Percentiles rank a stretch among this genome's conserved stretches.
These are phyloP conservation scores for Boechera stricta DNA, from an alignment of 345 rosid genomes.

Conservation along the genomic window DNA sequence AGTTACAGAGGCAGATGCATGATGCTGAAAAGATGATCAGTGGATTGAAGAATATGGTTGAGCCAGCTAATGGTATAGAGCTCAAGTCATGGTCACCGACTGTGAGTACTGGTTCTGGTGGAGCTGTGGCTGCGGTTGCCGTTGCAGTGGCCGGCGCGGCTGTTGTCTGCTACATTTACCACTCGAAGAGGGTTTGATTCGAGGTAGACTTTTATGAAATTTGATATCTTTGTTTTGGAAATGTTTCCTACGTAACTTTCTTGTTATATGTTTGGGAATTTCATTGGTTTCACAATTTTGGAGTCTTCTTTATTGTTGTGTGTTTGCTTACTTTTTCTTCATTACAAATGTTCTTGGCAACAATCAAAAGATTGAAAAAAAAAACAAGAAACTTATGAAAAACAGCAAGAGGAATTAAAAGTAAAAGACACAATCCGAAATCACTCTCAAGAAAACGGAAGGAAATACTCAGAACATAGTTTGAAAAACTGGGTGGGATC, in stretches of 20 bases:
- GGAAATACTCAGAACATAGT: neutral
- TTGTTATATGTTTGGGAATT: slow-evolving; percentile 32
- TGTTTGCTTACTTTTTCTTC: slow-evolving; percentile 21
- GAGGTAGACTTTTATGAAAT: slow-evolving; percentile 10
- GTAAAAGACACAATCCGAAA: slow-evolving; percentile 1
- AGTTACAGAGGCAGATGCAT: slow-evolving; percentile 51
- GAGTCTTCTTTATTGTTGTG: slow-evolving; percentile 23
- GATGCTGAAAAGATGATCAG: slow-evolving; percentile 52
- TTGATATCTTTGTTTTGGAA: slow-evolving; percentile 7
- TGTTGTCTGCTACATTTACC: slow-evolving; percentile 55
- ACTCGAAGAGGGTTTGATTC: slow-evolving; percentile 52
- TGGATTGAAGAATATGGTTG: slow-evolving; percentile 58
- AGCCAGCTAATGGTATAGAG: slow-evolving; percentile 50
- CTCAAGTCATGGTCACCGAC: slow-evolving; percentile 32
- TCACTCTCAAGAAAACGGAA: slow-evolving; percentile 15
- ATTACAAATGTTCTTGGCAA: slow-evolving; percentile 30
- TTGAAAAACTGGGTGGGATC: slow-evolving; percentile 5
- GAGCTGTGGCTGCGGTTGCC: slow-evolving; percentile 56
- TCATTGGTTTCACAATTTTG: slow-evolving; percentile 24
- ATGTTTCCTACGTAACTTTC: slow-evolving; percentile 1
- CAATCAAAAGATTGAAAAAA: slow-evolving; percentile 35
- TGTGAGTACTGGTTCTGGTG: slow-evolving; percentile 52
- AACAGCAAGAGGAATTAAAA: slow-evolving; percentile 16
- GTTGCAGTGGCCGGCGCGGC: slow-evolving; percentile 55
- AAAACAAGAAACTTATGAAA: neutral